Evolutionary conservation across 805 yeast species (phyloP).

Genomic region (Jamesozyma jinghongensis): DNA sequence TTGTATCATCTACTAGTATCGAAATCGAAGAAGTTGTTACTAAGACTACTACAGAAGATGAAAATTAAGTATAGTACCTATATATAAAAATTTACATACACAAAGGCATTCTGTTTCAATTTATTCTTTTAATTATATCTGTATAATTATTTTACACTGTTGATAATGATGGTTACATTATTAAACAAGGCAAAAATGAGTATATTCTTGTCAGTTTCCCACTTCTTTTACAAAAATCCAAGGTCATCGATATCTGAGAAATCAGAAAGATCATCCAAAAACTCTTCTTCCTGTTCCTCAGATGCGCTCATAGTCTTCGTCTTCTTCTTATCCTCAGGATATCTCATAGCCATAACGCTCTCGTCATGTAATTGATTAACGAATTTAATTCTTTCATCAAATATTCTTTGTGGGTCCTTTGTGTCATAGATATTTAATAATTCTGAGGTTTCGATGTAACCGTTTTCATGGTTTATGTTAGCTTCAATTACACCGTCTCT

Average conservation of each 20-base stretch:
- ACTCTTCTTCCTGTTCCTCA: constrained; percentile 14
- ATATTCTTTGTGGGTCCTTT: constrained; percentile 72
- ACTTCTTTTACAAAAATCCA: constrained; percentile 16
- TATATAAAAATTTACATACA: neutral
- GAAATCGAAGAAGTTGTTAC: constrained; percentile 2
- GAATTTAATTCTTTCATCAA: constrained; percentile 89
- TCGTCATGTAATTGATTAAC: constrained; percentile 87
- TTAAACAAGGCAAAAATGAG: too few relatives aligned
- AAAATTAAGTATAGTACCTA: neutral
- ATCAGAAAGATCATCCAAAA: constrained; percentile 27
- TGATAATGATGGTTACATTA: too few relatives aligned
- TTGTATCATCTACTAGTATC: neutral
- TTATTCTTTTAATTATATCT: too few relatives aligned
- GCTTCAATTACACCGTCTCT: constrained; percentile 98
- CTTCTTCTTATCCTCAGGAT: constrained; percentile 42
- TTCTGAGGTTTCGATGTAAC: constrained; percentile 87
- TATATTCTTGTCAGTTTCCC: constrained; percentile 1
- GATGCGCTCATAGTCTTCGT: constrained; percentile 10
- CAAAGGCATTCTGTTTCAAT: too few relatives aligned
- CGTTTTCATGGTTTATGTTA: constrained; percentile 77
- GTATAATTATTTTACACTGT: too few relatives aligned
- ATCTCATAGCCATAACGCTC: constrained; percentile 89
- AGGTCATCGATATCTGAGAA: constrained; percentile 29
- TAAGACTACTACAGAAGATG: neutral
- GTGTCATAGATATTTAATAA: constrained; percentile 81